Evolutionary conservation across 495 filamentous ascomycete species (phyloP).

Genomic region (Penicillium simplicissimum): DNA sequence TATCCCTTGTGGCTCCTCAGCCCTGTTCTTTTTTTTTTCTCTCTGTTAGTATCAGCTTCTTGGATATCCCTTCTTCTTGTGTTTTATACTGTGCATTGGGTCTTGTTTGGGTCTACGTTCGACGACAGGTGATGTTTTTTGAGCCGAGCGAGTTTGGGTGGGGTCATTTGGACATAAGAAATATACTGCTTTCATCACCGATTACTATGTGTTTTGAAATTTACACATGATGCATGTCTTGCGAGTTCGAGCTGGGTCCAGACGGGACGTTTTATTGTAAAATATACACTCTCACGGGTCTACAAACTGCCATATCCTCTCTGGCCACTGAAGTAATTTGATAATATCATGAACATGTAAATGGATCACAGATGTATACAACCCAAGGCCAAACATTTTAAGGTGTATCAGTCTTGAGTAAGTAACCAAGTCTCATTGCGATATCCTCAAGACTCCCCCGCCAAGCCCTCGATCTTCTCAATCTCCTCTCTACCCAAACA

Average conservation of each 20-base stretch:
- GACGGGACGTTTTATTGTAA: neutral
- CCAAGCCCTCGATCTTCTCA: conserved; percentile 26
- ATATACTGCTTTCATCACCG: conserved; percentile 10
- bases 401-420: neutral
- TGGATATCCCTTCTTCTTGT: conserved; percentile 29
- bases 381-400: neutral
- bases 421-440: neutral
- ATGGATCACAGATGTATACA: neutral
- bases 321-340: neutral
- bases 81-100: conserved; percentile 25
- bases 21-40: conserved; percentile 20
- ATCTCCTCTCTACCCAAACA: conserved; percentile 31
- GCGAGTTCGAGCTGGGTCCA: neutral
- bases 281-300: neutral
- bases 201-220: neutral
- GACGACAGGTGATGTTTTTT: conserved; percentile 17
- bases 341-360: neutral
- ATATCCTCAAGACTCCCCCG: conserved; percentile 6
- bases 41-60: conserved; percentile 15
- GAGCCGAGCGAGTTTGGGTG: conserved; percentile 16
- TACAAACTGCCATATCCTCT: neutral
- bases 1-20: conserved; percentile 29
- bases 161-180: conserved; percentile 24
- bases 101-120: conserved; percentile 21
- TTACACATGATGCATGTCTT: conserved; percentile 6